Base-by-base conservation (phyloP, 495 filamentous ascomycete species). In the Aspergillus panamensis region DNA sequence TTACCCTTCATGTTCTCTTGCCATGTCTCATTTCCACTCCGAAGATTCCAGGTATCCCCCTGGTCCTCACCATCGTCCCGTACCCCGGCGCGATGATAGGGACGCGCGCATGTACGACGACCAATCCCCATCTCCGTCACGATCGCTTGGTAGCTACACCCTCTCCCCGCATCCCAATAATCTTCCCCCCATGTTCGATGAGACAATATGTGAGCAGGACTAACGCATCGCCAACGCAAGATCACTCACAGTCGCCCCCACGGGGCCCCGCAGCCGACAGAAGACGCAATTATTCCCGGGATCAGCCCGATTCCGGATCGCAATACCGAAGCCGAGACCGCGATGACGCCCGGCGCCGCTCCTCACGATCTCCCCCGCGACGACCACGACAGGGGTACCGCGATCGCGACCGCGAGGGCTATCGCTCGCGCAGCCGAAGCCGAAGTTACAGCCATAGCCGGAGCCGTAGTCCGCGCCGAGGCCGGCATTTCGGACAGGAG, bases 401-500 rank as follows among this genome's bases (percentile, higher is more conserved):
- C 49, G 83, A 85, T 62, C 74, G 83, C 30, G 83, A 85, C 53
- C 72, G 75, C 25, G 82, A 84, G 57, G 78, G 71, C 4, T 85
- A 85, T 62, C 73, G 69, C 16, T 83, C 82, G 1, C 78, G 65
- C 33, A 80, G 73, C 39, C 65, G 71, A 29, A 76, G 74, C 58
- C 57, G 72, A 60, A 79, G 76, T 58, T 72, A 71, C 44, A 79
- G 78, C 60, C 65, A 66, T 51, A 78, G 75, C 53, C 68, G 69
- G 33, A 78, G 74, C 53, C 70, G 67, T 48, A 75, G 75, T 51
- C 73, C 63, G 13, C 71, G 69, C n/a, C 67, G 74, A 57, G 68
- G 74, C 51, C 72, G 72, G 21, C 68, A 77, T 52, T 73, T 70
- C 62, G 82, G 80, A 39, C 73, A 74, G 42, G 80, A 82, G 51